Evolutionary conservation across 2,329 filamentous ascomycete species (phyloP).

Genomic region (Colletotrichum sp.): DNA sequence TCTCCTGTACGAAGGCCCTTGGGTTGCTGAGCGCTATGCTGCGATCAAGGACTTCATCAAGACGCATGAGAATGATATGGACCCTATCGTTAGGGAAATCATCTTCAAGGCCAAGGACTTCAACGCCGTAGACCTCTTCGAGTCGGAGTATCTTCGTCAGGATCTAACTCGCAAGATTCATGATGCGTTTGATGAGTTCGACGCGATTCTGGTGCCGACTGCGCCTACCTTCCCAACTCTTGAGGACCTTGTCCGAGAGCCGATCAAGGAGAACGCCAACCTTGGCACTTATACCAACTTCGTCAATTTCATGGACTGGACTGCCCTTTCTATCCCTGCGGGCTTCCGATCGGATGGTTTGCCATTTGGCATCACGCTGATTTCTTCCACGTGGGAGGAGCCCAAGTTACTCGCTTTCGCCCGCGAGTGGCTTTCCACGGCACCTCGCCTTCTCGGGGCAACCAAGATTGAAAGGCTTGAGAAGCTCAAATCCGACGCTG

Average conservation of each 20-base stretch:
- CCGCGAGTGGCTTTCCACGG: slow-evolving; percentile 29
- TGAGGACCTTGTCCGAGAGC: slow-evolving; percentile 53
- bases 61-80: slow-evolving; percentile 31
- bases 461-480: slow-evolving; percentile 24
- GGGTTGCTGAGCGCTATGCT: slow-evolving; percentile 62
- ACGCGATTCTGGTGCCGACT: slow-evolving; percentile 61
- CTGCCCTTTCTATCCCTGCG: slow-evolving; percentile 58
- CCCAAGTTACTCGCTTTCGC: slow-evolving; percentile 31
- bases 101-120: slow-evolving; percentile 42
- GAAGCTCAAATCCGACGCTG: neutral
- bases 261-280: slow-evolving; percentile 57
- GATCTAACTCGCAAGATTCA: slow-evolving; percentile 46
- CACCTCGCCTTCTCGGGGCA: slow-evolving; percentile 29
- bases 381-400: slow-evolving; percentile 40
- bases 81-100: slow-evolving; percentile 38
- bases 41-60: slow-evolving; percentile 53
- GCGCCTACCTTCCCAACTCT: slow-evolving; percentile 57
- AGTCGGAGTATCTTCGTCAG: slow-evolving; percentile 39
- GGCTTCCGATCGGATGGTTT: slow-evolving; percentile 40
- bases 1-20: slow-evolving; percentile 61
- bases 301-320: slow-evolving; percentile 65
- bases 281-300: slow-evolving; percentile 64
- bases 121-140: slow-evolving; percentile 51
- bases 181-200: slow-evolving; percentile 43
- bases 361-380: slow-evolving; percentile 42